These are phyloP conservation scores for Aphanomyces astaci DNA, from an alignment of 352 stramenopile species.

Conservation along the genomic window DNA sequence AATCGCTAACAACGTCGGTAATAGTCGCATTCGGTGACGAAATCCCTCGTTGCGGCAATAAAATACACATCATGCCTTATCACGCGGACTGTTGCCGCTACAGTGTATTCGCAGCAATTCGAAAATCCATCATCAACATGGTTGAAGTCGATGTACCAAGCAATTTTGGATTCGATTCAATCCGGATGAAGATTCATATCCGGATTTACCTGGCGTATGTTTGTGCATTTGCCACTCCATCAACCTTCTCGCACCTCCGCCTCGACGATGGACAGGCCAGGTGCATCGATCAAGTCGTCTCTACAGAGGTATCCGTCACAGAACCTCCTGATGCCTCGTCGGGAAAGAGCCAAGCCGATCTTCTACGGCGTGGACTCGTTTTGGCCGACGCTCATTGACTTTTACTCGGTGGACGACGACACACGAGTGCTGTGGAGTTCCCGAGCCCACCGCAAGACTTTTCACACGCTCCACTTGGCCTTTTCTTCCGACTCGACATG, in stretches of 20 bases:
- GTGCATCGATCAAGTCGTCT: constrained; percentile 21
- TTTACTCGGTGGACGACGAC: constrained; percentile 70
- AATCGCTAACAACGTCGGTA: no score
- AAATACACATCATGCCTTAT: no score
- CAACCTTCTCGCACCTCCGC: constrained; percentile 36
- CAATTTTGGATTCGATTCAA: neutral
- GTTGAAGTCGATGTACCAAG: no score
- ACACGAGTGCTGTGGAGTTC: constrained; percentile 84
- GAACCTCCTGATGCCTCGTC: constrained; percentile 66
- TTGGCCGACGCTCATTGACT: constrained; percentile 78
- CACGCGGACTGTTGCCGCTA: no score
- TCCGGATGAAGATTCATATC: neutral
- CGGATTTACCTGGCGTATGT: neutral
- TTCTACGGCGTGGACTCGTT: constrained; percentile 83
- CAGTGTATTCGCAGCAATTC: no score
- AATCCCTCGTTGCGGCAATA: no score
- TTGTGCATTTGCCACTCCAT: constrained; percentile 20
- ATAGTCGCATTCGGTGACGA: no score
- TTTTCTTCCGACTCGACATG: constrained; percentile 56
- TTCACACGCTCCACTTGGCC: constrained; percentile 74
- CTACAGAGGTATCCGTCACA: constrained; percentile 35
- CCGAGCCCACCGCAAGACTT: constrained; percentile 80
- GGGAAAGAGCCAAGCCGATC: constrained; percentile 68
- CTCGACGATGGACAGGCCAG: constrained; percentile 40
- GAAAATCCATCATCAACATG: no score